These are phyloP conservation scores for Alliaria petiolata DNA, from an alignment of 345 rosid species.

Conservation along the genomic window DNA sequence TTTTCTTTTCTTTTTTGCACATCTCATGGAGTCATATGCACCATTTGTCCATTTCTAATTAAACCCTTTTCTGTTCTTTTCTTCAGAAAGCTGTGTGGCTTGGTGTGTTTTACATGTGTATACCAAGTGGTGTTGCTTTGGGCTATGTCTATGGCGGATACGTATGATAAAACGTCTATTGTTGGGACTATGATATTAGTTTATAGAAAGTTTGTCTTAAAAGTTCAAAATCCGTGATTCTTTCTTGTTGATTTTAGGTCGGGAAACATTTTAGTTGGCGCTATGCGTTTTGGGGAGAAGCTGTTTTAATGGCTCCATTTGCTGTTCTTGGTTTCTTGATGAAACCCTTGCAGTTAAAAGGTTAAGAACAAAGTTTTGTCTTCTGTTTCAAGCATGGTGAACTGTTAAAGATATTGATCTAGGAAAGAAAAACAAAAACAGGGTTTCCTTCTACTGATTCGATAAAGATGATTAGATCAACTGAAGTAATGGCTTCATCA, in stretches of 20 bases:
- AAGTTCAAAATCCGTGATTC: neutral
- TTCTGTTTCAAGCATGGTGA: conserved; percentile 1
- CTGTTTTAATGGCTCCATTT: conserved; percentile 81
- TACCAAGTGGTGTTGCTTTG: conserved; percentile 83
- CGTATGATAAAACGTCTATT: conserved; percentile 38
- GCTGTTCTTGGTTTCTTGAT: conserved; percentile 67
- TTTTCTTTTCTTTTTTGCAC: neutral
- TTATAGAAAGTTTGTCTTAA: no score
- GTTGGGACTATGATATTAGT: neutral
- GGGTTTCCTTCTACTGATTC: conserved; percentile 15
- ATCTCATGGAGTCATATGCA: neutral
- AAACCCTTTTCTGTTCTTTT: neutral
- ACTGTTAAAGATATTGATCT: neutral
- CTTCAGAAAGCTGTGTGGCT: conserved; percentile 89
- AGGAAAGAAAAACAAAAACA: neutral
- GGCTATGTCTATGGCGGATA: conserved; percentile 93
- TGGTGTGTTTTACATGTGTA: conserved; percentile 91
- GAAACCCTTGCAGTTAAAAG: conserved; percentile 85
- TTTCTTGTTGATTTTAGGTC: conserved; percentile 41
- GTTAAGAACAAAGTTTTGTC: conserved; percentile 11
- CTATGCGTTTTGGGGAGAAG: conserved; percentile 80
- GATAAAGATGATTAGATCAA: neutral
- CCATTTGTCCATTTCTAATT: neutral
- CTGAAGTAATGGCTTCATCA: conserved; percentile 6
- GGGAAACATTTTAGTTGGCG: conserved; percentile 75